A percentile compares a stretch with the other conserved stretches of the same genome.
Evolutionary conservation across 2,329 filamentous ascomycete species (phyloP).

Genomic region (Calonectria multiphialidica): DNA sequence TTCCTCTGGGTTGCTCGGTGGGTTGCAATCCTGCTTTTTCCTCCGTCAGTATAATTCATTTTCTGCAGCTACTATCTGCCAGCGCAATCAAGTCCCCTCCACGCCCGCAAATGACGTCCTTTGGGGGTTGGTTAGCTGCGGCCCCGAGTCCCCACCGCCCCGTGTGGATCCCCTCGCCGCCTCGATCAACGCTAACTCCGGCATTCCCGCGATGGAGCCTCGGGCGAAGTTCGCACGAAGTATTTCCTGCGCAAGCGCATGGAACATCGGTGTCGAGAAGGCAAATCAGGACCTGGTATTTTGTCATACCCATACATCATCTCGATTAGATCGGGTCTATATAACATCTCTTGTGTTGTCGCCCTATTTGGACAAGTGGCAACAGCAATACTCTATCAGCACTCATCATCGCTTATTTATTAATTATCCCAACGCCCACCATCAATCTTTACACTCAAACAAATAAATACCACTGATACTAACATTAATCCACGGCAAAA

Average conservation of each 20-base stretch:
- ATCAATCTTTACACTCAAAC: not conserved
- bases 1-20: not conserved
- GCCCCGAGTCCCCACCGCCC: not conserved
- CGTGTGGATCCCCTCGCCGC: not conserved
- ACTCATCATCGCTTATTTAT: not conserved
- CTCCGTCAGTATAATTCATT: not conserved
- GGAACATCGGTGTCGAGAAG: not conserved
- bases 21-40: not conserved
- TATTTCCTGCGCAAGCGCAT: not conserved
- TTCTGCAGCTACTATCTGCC: no score
- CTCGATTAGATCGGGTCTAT: not conserved
- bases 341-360: not conserved
- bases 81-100: not conserved
- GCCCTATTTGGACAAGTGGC: not conserved
- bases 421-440: not conserved
- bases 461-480: no score
- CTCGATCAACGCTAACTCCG: not conserved
- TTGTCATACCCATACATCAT: not conserved
- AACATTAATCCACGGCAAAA: not conserved
- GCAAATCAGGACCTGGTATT: not conserved
- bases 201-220: not conserved
- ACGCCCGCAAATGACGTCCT: not conserved
- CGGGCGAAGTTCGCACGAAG: constrained; percentile 2
- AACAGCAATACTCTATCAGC: not conserved
- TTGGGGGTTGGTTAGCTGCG: no score